These are phyloP conservation scores for Liquidambar formosana DNA, from an alignment of 164 flowering plant genomes.

Conservation along the genomic window DNA sequence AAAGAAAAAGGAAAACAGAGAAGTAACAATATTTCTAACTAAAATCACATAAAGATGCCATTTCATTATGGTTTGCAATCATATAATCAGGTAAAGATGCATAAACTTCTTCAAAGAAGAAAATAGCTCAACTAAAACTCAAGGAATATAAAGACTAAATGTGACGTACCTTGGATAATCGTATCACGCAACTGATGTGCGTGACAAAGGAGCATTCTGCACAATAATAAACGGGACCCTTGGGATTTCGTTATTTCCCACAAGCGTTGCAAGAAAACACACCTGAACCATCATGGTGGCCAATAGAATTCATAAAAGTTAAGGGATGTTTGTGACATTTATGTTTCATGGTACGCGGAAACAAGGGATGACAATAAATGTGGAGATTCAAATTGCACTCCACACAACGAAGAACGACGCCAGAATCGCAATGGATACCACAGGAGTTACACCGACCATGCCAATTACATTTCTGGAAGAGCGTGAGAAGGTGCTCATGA, in stretches of 20 bases:
- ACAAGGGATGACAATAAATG: not conserved
- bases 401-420: not conserved
- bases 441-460: not conserved
- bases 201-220: not conserved
- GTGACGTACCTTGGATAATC: not conserved
- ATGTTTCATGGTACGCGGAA: not conserved
- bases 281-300: not conserved
- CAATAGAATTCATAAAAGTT: not conserved
- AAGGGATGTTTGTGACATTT: not conserved
- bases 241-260: not conserved
- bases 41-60: too few species aligned
- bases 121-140: too few species aligned
- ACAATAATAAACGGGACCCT: not conserved
- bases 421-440: not conserved
- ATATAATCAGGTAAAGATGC: too few species aligned
- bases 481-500: too few species aligned
- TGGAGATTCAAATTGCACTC: not conserved
- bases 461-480: too few species aligned
- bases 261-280: not conserved
- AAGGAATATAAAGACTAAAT: too few species aligned
- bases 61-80: too few species aligned
- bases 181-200: not conserved
- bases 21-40: too few species aligned
- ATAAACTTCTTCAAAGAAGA: too few species aligned
- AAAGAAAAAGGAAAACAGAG: too few species aligned